A percentile compares a stretch with the other conserved stretches of the same genome.
These are phyloP conservation scores for Teratosphaeria viscida DNA, from an alignment of 2,329 filamentous ascomycete genomes.

Conservation along the genomic window DNA sequence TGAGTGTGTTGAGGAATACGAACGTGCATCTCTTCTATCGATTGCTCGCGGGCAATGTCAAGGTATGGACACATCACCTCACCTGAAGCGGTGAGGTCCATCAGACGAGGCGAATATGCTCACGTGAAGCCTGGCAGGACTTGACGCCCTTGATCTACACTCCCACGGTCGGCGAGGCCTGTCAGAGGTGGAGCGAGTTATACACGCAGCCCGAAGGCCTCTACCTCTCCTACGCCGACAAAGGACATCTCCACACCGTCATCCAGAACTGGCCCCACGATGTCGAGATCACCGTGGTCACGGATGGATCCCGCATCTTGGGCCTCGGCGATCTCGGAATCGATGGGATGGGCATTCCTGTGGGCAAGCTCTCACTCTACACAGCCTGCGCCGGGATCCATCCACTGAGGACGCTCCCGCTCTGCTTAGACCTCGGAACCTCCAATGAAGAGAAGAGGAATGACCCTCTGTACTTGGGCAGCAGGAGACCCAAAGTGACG, in stretches of 20 bases:
- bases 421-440: conserved; percentile 54
- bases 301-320: conserved; percentile 85
- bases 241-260: conserved; percentile 77
- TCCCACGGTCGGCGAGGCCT: conserved; percentile 88
- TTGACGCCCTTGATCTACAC: conserved; percentile 80
- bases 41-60: conserved; percentile 63
- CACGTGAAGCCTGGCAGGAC: conserved; percentile 39
- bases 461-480: conserved; percentile 85
- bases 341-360: conserved; percentile 95
- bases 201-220: conserved; percentile 91
- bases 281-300: conserved; percentile 93
- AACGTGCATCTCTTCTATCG: conserved; percentile 78
- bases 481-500: conserved; percentile 70
- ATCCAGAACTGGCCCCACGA: conserved; percentile 89
- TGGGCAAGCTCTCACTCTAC: conserved; percentile 92
- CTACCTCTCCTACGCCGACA: conserved; percentile 89
- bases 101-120: conserved; percentile 1
- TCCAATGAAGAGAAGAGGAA: conserved; percentile 54
- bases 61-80: conserved; percentile 27
- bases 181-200: conserved; percentile 88
- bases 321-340: conserved; percentile 92
- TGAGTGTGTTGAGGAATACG: conserved; percentile 62
- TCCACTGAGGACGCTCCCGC: conserved; percentile 56
- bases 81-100: background rate
- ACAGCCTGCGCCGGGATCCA: conserved; percentile 91